Percentiles rank a stretch among this genome's conserved stretches.
phyloP scores from a whole-genome alignment of 371 early-diverging fungal genomes.

The Saksenaea oblongispora region DNA sequence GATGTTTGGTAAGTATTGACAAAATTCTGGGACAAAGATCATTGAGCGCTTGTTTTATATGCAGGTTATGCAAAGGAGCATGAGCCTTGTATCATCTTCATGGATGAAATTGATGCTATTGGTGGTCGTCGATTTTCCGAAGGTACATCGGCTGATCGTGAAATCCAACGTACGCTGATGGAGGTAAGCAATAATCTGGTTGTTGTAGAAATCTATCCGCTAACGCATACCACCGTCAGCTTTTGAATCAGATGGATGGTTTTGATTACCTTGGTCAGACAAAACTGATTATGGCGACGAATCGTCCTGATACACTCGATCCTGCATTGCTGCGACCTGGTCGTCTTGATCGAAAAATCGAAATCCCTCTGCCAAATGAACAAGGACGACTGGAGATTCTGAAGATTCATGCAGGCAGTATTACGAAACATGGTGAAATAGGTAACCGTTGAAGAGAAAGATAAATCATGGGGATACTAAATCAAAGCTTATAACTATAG shows the following conservation, averaged over 20 bases:
- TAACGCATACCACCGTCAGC: conserved; percentile 26
- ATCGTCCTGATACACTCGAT: conserved; percentile 99
- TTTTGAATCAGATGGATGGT: conserved; percentile 99
- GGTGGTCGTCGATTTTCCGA: conserved; percentile 99
- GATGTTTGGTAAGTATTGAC: conserved; percentile 87
- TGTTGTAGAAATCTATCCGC: neutral
- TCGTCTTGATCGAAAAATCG: conserved; percentile 98
- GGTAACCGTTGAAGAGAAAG: conserved; percentile 53
- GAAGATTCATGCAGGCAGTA: conserved; percentile 94
- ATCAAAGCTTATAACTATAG: conserved; percentile 38
- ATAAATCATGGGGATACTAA: neutral
- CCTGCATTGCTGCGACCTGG: conserved; percentile 99
- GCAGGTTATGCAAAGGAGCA: conserved; percentile 97
- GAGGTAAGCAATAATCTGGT: conserved; percentile 55
- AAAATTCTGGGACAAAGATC: neutral
- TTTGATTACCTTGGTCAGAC: conserved; percentile 99
- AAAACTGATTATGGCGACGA: conserved; percentile 99
- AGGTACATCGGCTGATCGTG: conserved; percentile 99
- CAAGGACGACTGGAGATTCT: conserved; percentile 96
- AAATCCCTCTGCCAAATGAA: conserved; percentile 93
- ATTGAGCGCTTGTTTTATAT: neutral
- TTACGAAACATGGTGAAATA: conserved; percentile 96
- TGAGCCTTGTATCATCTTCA: conserved; percentile 99
- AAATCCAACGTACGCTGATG: conserved; percentile 99
- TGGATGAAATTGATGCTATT: conserved; percentile 99